Base-by-base conservation (phyloP, 768 basidiomycete species). In the Podaxis pistillaris region DNA sequence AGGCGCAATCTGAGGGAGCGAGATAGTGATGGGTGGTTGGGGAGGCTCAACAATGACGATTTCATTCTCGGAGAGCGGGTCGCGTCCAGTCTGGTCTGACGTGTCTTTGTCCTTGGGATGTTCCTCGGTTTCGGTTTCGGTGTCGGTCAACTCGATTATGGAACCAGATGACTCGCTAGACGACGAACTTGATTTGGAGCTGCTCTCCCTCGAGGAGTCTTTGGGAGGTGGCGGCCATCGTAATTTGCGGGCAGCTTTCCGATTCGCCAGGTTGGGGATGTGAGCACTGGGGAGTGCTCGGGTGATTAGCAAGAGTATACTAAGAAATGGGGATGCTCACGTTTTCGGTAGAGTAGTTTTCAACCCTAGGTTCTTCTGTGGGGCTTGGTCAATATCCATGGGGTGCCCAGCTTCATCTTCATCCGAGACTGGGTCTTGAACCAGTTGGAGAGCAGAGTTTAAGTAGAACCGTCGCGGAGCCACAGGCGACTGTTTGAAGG, bases 1-100 rank as follows among this genome's bases (percentile, higher is more conserved):
- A 1, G 61, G 61, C 11, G 47, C 36, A 30, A 66, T 65, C 56
- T 68, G 68, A n/a, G 68, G 68, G 8, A 68, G 62, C 4, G 65
- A 47, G 8, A 68, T 67, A 13, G 61, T 63, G 47, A 68, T 66
- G 33, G 36, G 36, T 4, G 68, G 68, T 33, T 62, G 54, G 7
- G 68, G 68, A n/a, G 64, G 53, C 52, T 63, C 58, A 15, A 66
- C 54, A 19, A 50, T 60, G 9, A 62, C 30, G 33, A 68, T 53
- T 49, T 65, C 68, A 30, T 58, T 40, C n/a, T 63, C 62, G 11
- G 56, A 52, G 11, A 65, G 55, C 19, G 57, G 53, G 15, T 41
- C 56, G 8, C 28, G 13, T 41, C 44, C 54, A 1, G 50, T 15
- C 19, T 40, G 40, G 40, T 13, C 17, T 0, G 40, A 38, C 3